Base-by-base conservation (phyloP, 2,329 filamentous ascomycete species). In the Epichloe sibirici region DNA sequence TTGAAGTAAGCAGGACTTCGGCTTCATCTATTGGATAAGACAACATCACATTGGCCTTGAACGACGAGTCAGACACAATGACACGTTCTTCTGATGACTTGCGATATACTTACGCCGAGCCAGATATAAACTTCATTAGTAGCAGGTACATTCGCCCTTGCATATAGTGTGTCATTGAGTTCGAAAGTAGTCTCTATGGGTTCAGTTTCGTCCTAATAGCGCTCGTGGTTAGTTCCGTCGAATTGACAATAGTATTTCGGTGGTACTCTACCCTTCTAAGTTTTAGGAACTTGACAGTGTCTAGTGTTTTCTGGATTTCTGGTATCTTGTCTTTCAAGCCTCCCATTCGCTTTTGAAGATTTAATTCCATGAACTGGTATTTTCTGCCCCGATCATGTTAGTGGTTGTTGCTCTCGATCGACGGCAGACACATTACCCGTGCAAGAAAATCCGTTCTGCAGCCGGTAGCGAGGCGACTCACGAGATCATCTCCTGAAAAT, bases 351-450 rank as follows among this genome's bases (percentile, higher is more conserved):
- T 89, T 80, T 68, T 95, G 86, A 54, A 93, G 87, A 69, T 95
- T 97, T 66, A 86, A 76, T 72, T 97, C 90, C 93, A 98, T 98
- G 73, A 97, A 98, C 69, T 97, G 93, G 74, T 98, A 98, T 78
- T 98, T 98, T 61, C 90, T 95, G 66, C 25, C 28, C 49, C 47
- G 9, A 21, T 21, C 23, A 11, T 52, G 53, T 58, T 54, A 57
- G 13, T 38, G 46, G 37, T 15, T 25, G 39, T 44, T 37, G n/a
- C 23, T 31, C 12, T 35, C 8, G n/a, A 31, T 31, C 17, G 48
- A 21, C 28, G 31, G 43, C 37, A 11, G 28, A 4, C 28, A 34
- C 35, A 17, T 35, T 40, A 25, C 17, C 15, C 3, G 21, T 6
- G 25, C 17, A 8, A 25, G n/a, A 25, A 11, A 13, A 11, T 28